These are phyloP conservation scores for Papilionanthe hybrid DNA, from an alignment of 116 monocot species.

Conservation along the genomic window DNA sequence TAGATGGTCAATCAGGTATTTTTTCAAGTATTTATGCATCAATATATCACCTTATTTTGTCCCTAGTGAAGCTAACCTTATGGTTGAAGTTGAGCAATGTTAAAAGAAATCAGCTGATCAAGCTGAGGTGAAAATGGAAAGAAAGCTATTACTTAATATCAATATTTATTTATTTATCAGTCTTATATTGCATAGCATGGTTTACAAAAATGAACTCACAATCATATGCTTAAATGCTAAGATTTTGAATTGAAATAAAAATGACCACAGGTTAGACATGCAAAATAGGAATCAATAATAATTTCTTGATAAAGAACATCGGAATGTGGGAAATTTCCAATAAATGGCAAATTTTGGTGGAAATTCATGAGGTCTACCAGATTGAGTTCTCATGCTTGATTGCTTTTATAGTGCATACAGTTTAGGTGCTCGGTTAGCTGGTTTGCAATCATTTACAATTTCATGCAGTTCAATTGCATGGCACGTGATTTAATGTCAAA, in stretches of 20 bases:
- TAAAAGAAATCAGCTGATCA: too few species aligned
- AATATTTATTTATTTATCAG: too few species aligned
- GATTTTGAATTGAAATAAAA: conserved; percentile 3
- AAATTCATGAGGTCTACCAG: not conserved
- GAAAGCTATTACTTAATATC: too few species aligned
- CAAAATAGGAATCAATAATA: not conserved
- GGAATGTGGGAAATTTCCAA: not conserved
- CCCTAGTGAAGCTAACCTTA: too few species aligned
- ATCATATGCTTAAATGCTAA: not conserved
- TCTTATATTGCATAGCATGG: too few species aligned
- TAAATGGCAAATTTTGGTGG: not conserved
- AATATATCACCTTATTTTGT: too few species aligned
- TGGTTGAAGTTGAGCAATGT: too few species aligned
- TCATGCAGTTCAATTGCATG: not conserved
- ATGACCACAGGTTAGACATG: not conserved
- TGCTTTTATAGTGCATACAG: not conserved
- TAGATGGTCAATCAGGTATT: too few species aligned
- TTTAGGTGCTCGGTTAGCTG: not conserved
- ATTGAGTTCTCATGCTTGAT: not conserved
- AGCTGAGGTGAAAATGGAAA: too few species aligned
- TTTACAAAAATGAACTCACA: too few species aligned
- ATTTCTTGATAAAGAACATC: not conserved
- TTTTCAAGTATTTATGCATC: too few species aligned
- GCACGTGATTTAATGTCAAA: not conserved
- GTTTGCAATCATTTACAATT: not conserved